Percentiles rank a stretch among this genome's conserved stretches.
phyloP scores from a whole-genome alignment of 75 land plant species.

The Adiantum capillusveneris region DNA sequence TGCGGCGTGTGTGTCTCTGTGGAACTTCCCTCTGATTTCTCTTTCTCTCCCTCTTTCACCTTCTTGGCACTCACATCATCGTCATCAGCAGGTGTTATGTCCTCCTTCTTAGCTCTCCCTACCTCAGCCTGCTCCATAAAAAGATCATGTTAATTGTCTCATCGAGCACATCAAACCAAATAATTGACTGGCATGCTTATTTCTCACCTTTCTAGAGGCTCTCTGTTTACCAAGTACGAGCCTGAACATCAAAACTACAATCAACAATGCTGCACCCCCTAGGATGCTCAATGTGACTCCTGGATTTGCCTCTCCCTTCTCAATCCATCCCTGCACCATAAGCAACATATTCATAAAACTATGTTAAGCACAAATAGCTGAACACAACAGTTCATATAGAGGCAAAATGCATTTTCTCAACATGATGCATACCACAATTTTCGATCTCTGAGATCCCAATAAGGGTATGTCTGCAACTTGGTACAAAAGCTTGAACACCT shows the following conservation, averaged over 20 bases:
- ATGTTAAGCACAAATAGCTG: no score
- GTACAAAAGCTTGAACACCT: slow-evolving; percentile 68
- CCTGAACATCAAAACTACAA: slow-evolving; percentile 35
- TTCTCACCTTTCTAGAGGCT: slow-evolving; percentile 1
- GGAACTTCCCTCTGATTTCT: no score
- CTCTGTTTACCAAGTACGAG: slow-evolving; percentile 57
- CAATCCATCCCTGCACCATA: slow-evolving; percentile 50
- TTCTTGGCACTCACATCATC: background rate
- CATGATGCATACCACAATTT: slow-evolving; percentile 56
- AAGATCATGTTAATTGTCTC: background rate
- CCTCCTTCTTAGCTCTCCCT: slow-evolving; percentile 25
- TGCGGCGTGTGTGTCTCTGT: no score
- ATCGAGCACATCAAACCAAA: background rate
- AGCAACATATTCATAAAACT: no score
- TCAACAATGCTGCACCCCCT: slow-evolving; percentile 37
- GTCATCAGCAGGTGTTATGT: slow-evolving; percentile 20
- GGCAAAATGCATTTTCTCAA: background rate
- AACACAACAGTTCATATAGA: no score
- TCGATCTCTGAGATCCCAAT: slow-evolving; percentile 42
- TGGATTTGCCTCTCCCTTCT: slow-evolving; percentile 59
- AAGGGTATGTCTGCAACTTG: slow-evolving; percentile 60
- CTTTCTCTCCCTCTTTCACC: background rate
- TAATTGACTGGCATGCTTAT: background rate
- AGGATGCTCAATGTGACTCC: slow-evolving; percentile 57
- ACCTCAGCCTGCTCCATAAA: slow-evolving; percentile 8